A percentile compares a stretch with the other conserved stretches of the same genome.
Evolutionary conservation across 331 rosid genomes (phyloP).

Genomic region (Cucumis variabilis): DNA sequence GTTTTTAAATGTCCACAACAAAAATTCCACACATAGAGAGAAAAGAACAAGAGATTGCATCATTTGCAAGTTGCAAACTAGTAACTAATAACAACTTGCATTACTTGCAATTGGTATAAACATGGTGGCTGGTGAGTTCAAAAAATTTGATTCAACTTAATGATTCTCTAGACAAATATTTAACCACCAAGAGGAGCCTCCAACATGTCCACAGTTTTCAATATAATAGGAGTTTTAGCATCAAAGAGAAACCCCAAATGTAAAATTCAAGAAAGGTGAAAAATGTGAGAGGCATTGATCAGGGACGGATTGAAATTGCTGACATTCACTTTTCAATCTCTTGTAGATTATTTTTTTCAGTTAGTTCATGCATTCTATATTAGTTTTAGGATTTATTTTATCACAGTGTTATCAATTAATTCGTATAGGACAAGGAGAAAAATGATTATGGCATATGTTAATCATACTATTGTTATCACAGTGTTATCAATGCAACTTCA

Average conservation of each 20-base stretch:
- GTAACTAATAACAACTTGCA: not conserved
- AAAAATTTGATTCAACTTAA: not conserved
- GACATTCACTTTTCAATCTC: not conserved
- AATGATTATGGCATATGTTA: no score
- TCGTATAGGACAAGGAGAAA: no score
- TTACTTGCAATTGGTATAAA: not conserved
- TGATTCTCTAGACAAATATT: not conserved
- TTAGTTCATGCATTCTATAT: not conserved
- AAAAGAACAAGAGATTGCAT: constrained; percentile 32
- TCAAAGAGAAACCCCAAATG: not conserved
- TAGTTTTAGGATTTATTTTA: not conserved
- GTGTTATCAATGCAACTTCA: no score
- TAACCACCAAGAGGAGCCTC: not conserved
- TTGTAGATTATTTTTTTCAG: not conserved
- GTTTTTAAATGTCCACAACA: not conserved
- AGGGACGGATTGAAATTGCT: not conserved
- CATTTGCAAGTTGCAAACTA: not conserved
- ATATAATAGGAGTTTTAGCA: not conserved
- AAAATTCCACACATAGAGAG: not conserved
- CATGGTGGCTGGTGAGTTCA: not conserved
- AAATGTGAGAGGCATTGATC: not conserved
- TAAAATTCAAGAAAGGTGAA: not conserved
- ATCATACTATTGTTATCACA: no score
- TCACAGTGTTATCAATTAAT: no score
- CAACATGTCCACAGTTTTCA: not conserved